Evolutionary conservation across 2,329 filamentous ascomycete genomes (phyloP), one percentile per base, ranked within the genome.

Genomic region (Aspergillus quadricinctus): DNA sequence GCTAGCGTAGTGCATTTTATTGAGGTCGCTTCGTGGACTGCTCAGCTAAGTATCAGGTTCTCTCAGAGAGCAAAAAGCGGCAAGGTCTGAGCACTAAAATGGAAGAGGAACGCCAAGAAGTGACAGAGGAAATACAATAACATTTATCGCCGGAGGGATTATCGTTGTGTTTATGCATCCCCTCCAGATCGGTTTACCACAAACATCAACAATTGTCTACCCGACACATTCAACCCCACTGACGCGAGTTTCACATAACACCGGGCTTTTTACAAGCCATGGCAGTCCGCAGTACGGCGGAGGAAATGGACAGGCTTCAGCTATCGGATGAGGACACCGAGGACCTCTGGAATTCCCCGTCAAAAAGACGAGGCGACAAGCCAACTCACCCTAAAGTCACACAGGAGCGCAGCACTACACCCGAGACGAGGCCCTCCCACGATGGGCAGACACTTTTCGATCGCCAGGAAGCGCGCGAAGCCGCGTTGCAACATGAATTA

Each of bases 401-500:
- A 60, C 80, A 74, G 63, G 84, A 78, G 58, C 65, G 66, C 48
- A 67, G 57, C 56, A 52, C 58, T 21, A 56, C 61, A 17, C 61
- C 66, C 10, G 65, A 67, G 52, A 58, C 72, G 53, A 67, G 71
- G 61, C 57, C 64, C 41, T 21, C 79, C 73, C 62, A 72, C 73
- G 66, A 83, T 72, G 71, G 74, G 61, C 79, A 81, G 57, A 80
- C 80, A 45, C 75, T 80, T 50, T 85, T 85, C 65, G 87, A 88
- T 60, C 77, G 80, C 3, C 81, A 88, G 64, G 85, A 89, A 67
- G 81, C 83, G 21, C 87, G 89, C 48, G 90, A 96, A 60, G 85
- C 85, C 2, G 83, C 85, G 14, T 78, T 99, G 64, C 87, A 84
- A 17, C 86, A 83, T 54, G 94, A 99, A 75, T 78, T 97, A 28